phyloP scores from a whole-genome alignment of 352 stramenopile genomes.

The Phytophthora citricola region DNA sequence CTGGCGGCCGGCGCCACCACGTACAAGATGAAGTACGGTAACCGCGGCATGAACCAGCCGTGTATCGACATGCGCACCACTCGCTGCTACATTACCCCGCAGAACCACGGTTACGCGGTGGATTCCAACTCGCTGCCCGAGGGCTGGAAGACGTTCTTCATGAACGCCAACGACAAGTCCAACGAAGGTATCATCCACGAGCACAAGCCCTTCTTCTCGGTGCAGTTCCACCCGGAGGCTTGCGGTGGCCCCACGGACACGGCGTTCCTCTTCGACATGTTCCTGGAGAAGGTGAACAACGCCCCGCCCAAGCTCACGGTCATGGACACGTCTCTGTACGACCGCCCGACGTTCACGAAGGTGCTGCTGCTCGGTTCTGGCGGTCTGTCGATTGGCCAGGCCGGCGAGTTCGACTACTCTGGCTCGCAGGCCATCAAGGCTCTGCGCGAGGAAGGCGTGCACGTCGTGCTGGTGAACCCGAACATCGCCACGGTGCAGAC shows the following conservation, averaged over 20 bases:
- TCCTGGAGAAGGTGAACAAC: slow-evolving; percentile 86
- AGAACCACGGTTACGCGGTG: slow-evolving; percentile 95
- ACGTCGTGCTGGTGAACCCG: slow-evolving; percentile 95
- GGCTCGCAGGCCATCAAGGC: slow-evolving; percentile 97
- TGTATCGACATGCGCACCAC: slow-evolving; percentile 95
- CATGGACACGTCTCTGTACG: slow-evolving; percentile 81
- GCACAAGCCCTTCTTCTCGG: slow-evolving; percentile 94
- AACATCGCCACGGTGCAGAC: slow-evolving; percentile 98
- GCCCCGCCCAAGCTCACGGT: slow-evolving; percentile 82
- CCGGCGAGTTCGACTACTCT: slow-evolving; percentile 96
- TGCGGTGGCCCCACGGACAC: slow-evolving; percentile 94
- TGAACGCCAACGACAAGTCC: slow-evolving; percentile 96
- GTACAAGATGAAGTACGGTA: slow-evolving; percentile 94
- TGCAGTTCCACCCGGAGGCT: slow-evolving; percentile 97
- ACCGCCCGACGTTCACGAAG: slow-evolving; percentile 88
- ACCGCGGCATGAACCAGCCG: slow-evolving; percentile 96
- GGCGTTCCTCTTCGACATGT: slow-evolving; percentile 97
- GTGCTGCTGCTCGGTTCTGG: slow-evolving; percentile 95
- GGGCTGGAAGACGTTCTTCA: slow-evolving; percentile 96
- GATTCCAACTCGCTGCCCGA: slow-evolving; percentile 86
- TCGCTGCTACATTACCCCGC: slow-evolving; percentile 97
- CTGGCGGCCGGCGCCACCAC: slow-evolving; percentile 91
- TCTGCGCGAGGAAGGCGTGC: slow-evolving; percentile 92
- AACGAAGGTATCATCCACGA: slow-evolving; percentile 98
- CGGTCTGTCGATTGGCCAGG: slow-evolving; percentile 94